phyloP scores from a whole-genome alignment of 2,329 filamentous ascomycete species.

The Pseudocercospora fuligena region DNA sequence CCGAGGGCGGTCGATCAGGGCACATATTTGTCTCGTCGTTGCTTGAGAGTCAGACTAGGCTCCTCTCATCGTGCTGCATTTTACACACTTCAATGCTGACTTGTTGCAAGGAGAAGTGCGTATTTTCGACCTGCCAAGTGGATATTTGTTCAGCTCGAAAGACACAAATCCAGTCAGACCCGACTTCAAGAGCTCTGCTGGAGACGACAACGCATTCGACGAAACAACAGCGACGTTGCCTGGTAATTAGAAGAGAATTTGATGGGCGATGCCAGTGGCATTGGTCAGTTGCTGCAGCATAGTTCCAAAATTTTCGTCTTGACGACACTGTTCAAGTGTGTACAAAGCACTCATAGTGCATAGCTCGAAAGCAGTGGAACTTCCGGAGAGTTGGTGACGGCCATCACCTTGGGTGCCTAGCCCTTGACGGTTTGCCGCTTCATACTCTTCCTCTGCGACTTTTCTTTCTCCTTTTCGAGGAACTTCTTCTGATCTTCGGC shows the following conservation, averaged over 20 bases:
- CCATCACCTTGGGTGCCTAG: neutral
- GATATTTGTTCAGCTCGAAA: neutral
- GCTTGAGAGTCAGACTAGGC: neutral
- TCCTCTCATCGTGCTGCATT: neutral
- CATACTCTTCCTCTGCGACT: slow-evolving; percentile 63
- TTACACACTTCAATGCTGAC: neutral
- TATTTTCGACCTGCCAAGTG: neutral
- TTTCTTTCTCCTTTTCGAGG: slow-evolving; percentile 84
- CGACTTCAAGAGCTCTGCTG: neutral
- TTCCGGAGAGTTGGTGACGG: neutral
- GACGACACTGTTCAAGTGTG: neutral
- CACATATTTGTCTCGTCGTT: neutral
- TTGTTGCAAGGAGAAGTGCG: neutral
- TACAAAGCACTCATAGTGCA: neutral
- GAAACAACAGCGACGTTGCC: neutral
- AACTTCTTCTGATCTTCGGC: slow-evolving; percentile 59
- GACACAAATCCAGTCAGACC: neutral
- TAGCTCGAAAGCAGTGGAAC: neutral
- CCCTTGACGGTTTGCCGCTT: slow-evolving; percentile 61
- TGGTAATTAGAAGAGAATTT: neutral
- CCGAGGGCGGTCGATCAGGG: neutral
- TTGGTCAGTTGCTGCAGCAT: neutral
- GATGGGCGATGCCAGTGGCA: neutral
- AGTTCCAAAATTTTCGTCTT: neutral
- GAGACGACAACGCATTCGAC: neutral